phyloP scores from a whole-genome alignment of 768 basidiomycete species.

The Tylopilus rubrobrunneus region DNA sequence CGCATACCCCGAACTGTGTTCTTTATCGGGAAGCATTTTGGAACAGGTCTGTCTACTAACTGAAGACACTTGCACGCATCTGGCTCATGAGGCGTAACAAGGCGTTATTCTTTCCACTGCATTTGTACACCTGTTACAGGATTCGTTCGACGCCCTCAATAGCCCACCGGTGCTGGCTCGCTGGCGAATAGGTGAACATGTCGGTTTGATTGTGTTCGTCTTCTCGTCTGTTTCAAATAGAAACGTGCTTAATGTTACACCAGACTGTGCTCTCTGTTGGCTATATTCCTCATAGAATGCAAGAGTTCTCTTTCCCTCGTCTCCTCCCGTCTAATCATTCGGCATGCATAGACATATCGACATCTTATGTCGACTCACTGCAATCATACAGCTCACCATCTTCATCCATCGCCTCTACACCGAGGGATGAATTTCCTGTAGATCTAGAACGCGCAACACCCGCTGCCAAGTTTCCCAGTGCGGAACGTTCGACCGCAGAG shows the following conservation, averaged over 20 bases:
- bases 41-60: conserved; percentile 47
- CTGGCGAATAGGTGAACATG: conserved; percentile 54
- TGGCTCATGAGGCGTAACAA: conserved; percentile 14
- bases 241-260: not conserved
- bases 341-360: conserved; percentile 57
- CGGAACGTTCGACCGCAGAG: conserved; percentile 12
- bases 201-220: conserved; percentile 72
- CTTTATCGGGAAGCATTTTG: conserved; percentile 87
- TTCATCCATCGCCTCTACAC: conserved; percentile 35
- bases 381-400: conserved; percentile 58
- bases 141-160: conserved; percentile 62
- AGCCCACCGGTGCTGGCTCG: conserved; percentile 41
- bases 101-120: conserved; percentile 82
- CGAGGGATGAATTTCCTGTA: conserved; percentile 17
- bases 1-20: conserved; percentile 67
- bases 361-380: conserved; percentile 68
- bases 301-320: conserved; percentile 24
- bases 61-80: too few species aligned
- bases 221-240: not conserved
- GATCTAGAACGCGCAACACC: conserved; percentile 3
- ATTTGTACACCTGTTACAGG: conserved; percentile 77
- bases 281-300: conserved; percentile 83
- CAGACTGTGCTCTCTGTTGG: conserved; percentile 60
- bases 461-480: conserved; percentile 1
- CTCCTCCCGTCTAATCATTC: not conserved